These are phyloP conservation scores for Lavandula angustifolia DNA, from an alignment of 257 asterid genomes.

Conservation along the genomic window DNA sequence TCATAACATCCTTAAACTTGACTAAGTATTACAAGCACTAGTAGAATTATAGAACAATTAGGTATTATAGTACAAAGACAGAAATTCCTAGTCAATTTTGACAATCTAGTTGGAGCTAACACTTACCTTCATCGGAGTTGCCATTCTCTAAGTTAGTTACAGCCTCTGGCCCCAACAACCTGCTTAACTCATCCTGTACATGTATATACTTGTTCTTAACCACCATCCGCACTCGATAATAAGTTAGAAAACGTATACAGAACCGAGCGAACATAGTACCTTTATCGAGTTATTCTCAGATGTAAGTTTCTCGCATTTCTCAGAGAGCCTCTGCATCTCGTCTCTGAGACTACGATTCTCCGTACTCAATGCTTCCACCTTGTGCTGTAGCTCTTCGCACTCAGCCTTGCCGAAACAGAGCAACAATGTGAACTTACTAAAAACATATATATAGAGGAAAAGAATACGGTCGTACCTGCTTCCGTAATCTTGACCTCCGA, in stretches of 20 bases:
- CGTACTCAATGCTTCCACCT: conserved; percentile 59
- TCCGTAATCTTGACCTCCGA: conserved; percentile 91
- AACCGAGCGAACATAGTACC: conserved; percentile 35
- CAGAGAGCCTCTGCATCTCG: conserved; percentile 71
- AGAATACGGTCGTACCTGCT: conserved; percentile 64
- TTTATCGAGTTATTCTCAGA: conserved; percentile 67
- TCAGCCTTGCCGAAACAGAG: conserved; percentile 54
- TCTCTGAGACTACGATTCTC: conserved; percentile 70
- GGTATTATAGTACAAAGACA: neutral
- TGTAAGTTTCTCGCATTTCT: conserved; percentile 77
- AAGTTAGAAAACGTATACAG: too few species aligned
- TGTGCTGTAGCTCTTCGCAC: conserved; percentile 80
- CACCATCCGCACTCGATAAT: too few species aligned
- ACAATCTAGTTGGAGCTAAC: conserved; percentile 8
- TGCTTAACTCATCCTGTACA: conserved; percentile 68
- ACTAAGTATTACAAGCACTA: too few species aligned
- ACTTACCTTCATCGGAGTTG: conserved; percentile 47
- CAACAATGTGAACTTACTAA: too few species aligned
- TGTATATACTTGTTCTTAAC: too few species aligned
- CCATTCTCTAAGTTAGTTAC: conserved; percentile 53
- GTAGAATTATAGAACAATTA: too few species aligned
- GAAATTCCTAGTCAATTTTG: too few species aligned
- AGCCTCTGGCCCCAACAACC: conserved; percentile 62
- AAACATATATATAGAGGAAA: neutral
- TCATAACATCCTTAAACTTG: too few species aligned